phyloP scores from a whole-genome alignment of 257 asterid genomes.

The Nicotiana tabacum region DNA sequence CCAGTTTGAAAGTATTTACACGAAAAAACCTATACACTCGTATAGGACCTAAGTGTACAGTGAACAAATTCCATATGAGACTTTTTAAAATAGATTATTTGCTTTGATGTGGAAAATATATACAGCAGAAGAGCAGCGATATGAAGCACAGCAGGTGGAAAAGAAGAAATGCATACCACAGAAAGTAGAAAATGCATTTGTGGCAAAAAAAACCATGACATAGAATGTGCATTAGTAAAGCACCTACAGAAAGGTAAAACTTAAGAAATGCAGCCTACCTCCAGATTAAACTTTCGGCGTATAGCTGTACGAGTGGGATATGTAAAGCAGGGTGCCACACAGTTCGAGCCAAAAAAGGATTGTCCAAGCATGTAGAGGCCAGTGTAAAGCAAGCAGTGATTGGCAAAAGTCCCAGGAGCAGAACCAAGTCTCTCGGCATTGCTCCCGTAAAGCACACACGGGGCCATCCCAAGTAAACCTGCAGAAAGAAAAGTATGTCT shows the following conservation, averaged over 20 bases:
- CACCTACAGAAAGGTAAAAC: neutral
- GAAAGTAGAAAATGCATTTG: neutral
- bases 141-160: neutral
- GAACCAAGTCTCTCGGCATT: constrained; percentile 80
- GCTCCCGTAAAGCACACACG: constrained; percentile 91
- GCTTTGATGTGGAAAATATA: neutral
- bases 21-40: neutral
- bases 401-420: constrained; percentile 56
- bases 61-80: neutral
- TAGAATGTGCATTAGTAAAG: neutral
- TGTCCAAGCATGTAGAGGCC: constrained; percentile 76
- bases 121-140: neutral
- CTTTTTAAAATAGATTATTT: neutral
- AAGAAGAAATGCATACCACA: neutral
- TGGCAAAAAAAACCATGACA: neutral
- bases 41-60: neutral
- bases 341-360: constrained; percentile 65
- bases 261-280: constrained; percentile 34
- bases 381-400: constrained; percentile 86
- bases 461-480: constrained; percentile 88
- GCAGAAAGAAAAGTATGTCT: constrained; percentile 15
- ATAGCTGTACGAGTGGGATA: constrained; percentile 78
- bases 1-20: neutral
- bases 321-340: constrained; percentile 86
- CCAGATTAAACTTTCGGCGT: constrained; percentile 76